Evolutionary conservation across 257 asterid species (phyloP).

Genomic region (Ligustrum vulgare): DNA sequence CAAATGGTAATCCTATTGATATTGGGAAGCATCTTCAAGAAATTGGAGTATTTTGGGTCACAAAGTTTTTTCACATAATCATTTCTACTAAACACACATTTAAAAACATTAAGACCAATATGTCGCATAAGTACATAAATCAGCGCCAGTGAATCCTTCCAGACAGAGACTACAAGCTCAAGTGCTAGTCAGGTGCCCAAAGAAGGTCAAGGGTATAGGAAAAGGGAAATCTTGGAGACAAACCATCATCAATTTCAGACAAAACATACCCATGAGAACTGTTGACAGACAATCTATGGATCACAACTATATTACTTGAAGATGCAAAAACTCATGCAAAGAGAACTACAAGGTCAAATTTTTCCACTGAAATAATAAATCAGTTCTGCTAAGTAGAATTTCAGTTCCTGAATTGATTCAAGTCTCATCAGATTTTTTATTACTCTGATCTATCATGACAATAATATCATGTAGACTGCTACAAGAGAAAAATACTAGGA

Average conservation of each 20-base stretch:
- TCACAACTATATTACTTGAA: neutral
- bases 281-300: neutral
- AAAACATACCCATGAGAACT: neutral
- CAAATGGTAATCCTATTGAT: neutral
- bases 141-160: neutral
- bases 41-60: neutral
- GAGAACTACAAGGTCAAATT: neutral
- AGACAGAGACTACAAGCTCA: neutral
- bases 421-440: neutral
- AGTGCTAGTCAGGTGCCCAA: slow-evolving; percentile 3
- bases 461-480: neutral
- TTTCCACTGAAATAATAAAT: neutral
- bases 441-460: neutral
- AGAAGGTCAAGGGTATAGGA: neutral
- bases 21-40: neutral
- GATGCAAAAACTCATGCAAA: neutral
- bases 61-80: neutral
- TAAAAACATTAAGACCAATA: neutral
- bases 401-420: neutral
- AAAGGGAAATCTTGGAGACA: neutral
- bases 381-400: neutral
- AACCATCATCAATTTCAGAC: neutral
- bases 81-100: neutral
- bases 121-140: neutral
- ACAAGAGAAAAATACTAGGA: neutral